phyloP scores from a whole-genome alignment of 805 yeast genomes.

The Yarrowia keelungensis region DNA sequence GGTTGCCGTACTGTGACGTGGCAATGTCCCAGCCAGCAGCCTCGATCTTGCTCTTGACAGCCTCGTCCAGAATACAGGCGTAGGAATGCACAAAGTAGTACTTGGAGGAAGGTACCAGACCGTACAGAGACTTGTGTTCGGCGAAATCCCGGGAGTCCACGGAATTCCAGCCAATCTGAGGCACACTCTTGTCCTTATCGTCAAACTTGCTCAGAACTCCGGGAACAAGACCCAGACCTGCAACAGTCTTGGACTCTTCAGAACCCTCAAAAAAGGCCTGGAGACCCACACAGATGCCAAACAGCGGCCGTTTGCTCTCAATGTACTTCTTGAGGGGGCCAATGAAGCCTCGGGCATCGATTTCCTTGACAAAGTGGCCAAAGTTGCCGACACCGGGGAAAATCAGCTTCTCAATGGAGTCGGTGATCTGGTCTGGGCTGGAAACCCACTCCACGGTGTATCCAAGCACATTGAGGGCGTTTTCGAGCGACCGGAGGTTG shows the following conservation, averaged over 20 bases:
- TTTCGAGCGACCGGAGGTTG: conserved; percentile 83
- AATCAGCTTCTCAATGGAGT: conserved; percentile 59
- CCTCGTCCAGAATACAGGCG: conserved; percentile 62
- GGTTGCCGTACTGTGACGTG: conserved; percentile 73
- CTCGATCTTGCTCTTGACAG: conserved; percentile 18
- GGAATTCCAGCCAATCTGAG: conserved; percentile 95
- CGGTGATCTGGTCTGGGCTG: conserved; percentile 61
- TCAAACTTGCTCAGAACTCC: conserved; percentile 67
- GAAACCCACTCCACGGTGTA: conserved; percentile 51
- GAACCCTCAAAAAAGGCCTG: conserved; percentile 82
- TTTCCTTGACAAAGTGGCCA: conserved; percentile 86
- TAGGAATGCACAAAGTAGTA: conserved; percentile 96
- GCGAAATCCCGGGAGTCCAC: conserved; percentile 41
- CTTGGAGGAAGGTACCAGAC: conserved; percentile 69
- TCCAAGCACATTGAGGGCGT: conserved; percentile 83
- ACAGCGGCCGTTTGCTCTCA: conserved; percentile 77
- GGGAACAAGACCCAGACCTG: conserved; percentile 67
- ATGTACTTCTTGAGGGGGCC: conserved; percentile 73
- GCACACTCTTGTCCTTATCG: conserved; percentile 75
- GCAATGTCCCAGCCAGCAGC: conserved; percentile 74
- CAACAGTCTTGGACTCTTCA: conserved; percentile 69
- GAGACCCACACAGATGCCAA: conserved; percentile 98
- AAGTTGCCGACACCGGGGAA: conserved; percentile 98
- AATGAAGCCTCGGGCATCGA: conserved; percentile 66
- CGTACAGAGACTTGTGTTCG: conserved; percentile 56